Percentiles rank a stretch among this genome's conserved stretches.
phyloP scores from a whole-genome alignment of 2,329 filamentous ascomycete genomes.

The Ascomycota sp. region DNA sequence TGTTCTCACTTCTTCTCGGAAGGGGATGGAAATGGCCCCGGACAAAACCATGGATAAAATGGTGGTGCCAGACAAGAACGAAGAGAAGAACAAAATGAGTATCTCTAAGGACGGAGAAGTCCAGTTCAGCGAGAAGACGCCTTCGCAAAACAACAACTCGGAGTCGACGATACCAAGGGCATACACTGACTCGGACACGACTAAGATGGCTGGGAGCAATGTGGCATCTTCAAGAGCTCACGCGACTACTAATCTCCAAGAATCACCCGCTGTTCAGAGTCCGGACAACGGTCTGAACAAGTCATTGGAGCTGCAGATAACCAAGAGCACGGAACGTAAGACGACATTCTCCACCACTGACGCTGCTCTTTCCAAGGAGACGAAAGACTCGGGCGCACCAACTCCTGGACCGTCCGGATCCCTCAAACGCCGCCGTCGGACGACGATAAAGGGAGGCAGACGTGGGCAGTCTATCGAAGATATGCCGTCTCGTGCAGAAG shows the following conservation, averaged over 20 bases:
- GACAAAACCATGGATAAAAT: slow-evolving; percentile 7
- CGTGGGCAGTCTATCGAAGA: slow-evolving; percentile 52
- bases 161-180: neutral
- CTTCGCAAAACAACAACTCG: neutral
- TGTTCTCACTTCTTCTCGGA: slow-evolving; percentile 15
- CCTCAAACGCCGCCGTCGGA: slow-evolving; percentile 42
- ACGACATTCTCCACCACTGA: slow-evolving; percentile 35
- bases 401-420: slow-evolving; percentile 21
- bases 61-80: slow-evolving; percentile 4
- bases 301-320: slow-evolving; percentile 14
- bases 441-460: slow-evolving; percentile 48
- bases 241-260: neutral
- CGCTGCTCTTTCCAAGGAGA: slow-evolving; percentile 21
- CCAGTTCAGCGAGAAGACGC: slow-evolving; percentile 14
- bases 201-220: slow-evolving; percentile 15
- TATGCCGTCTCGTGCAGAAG: slow-evolving; percentile 52
- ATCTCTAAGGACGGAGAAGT: slow-evolving; percentile 9
- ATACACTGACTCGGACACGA: neutral
- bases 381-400: slow-evolving; percentile 11
- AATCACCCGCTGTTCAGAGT: neutral
- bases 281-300: slow-evolving; percentile 18
- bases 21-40: slow-evolving; percentile 10
- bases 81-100: slow-evolving; percentile 12
- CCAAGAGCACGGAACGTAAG: slow-evolving; percentile 25
- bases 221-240: too few relatives aligned